These are phyloP conservation scores for Botrytis porri DNA, from an alignment of 2,329 filamentous ascomycete species.

Conservation along the genomic window DNA sequence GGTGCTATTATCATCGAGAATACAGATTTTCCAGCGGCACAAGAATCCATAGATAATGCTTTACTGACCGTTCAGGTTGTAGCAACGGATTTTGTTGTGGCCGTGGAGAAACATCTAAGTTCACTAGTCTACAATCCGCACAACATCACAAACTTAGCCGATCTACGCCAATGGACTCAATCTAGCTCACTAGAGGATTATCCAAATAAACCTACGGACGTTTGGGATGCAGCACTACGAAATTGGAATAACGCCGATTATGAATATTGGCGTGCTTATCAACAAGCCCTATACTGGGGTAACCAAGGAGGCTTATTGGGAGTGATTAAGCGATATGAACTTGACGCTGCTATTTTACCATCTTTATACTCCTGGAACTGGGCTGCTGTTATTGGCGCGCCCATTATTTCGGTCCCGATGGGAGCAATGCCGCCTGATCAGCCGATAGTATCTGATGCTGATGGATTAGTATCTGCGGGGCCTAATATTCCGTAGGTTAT, in stretches of 20 bases:
- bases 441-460: constrained; percentile 4
- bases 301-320: constrained; percentile 47
- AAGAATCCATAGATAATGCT: background rate
- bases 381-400: background rate
- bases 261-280: background rate
- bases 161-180: background rate
- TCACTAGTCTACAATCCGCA: background rate
- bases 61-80: background rate
- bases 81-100: background rate
- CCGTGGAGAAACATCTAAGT: background rate
- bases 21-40: background rate
- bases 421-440: background rate
- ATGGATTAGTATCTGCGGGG: background rate
- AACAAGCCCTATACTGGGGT: background rate
- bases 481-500: constrained; percentile 14
- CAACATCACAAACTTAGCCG: background rate
- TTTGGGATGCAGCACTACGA: background rate
- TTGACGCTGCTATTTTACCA: constrained; percentile 61
- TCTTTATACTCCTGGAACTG: constrained; percentile 36
- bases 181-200: background rate
- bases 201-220: background rate
- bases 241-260: background rate
- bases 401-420: background rate
- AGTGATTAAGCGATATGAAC: constrained; percentile 51
- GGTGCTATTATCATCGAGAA: constrained; percentile 1